Evolutionary conservation across 768 basidiomycete species (phyloP), one percentile per base, ranked within the genome.

Genomic region (Fistulinella prunicolor): DNA sequence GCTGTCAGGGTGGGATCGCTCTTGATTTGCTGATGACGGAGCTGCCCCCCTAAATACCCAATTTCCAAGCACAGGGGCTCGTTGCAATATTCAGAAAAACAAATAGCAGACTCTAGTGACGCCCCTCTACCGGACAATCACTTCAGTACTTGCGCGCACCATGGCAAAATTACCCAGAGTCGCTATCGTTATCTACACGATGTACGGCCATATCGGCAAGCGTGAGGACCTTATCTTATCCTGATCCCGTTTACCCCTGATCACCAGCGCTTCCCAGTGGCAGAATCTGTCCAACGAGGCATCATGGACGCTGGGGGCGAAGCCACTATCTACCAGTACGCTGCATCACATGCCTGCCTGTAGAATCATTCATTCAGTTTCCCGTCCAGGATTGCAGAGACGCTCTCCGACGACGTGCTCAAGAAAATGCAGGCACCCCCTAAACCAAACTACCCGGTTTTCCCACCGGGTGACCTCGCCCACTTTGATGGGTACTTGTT

Each of bases 121-220:
- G n/a, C n/a, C n/a, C n/a, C n/a, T n/a, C n/a, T n/a, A n/a, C n/a
- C n/a, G n/a, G n/a, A n/a, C n/a, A n/a, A n/a, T n/a, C 26, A 42
- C 42, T 52, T 30, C 42, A 49, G 9, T n/a, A n/a, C n/a, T n/a
- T n/a, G n/a, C n/a, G n/a, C n/a, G n/a, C 38, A 49, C 39, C 44
- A 78, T 77, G 75, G 60, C 76, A 12, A 9, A 32, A 34, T 53
- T 73, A 42, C 84, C 86, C 21, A 78, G 65, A 54, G 66, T 87
- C 54, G 85, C 85, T 45, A 85, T 89, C 57, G 53, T 89, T 57
- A 81, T 89, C 67, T 89, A 89, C 69, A 68, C 83, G 17, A 66
- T 87, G 72, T 86, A 84, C 63, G 85, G 84, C 54, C 89, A 90
- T 64, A 79, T 89, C 64, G 77, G 73, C 50, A 77, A 78, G 58